Base-by-base conservation (phyloP, 2,329 filamentous ascomycete genomes). In the Raffaelea albimanens region DNA sequence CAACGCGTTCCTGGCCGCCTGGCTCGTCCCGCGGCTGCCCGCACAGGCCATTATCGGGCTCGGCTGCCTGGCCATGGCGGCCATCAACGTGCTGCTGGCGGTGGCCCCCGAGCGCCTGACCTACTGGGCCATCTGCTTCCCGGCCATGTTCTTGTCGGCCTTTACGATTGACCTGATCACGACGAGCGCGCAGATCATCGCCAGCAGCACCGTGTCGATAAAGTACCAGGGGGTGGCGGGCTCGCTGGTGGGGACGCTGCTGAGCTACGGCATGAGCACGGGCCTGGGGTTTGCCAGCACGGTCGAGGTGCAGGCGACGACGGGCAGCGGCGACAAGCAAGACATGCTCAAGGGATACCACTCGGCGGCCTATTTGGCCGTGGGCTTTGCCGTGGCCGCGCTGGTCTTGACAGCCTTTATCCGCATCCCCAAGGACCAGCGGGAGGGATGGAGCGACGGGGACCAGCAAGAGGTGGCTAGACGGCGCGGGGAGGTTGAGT, bases 171-270 rank as follows among this genome's bases (percentile, higher is more conserved):
- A 76, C 50, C 66, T 76, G 2, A 63, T 73, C 4, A 73, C 67
- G 45, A 68, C 70, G 0, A 69, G 69, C 0, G 71, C 70, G 0
- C 71, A 76, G 50, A 71, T 77, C 4, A 73, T 77, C 47, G 69
- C 72, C 0, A 75, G 72, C 46, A 73, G 76, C 47, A 66, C 65
- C 0, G 72, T 77, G 20, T 61, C 55, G 2, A 60, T 63, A 2
- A 62, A 65, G 4, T 64, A 77, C 19, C 72, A 77, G 44, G 74
- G 74, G 0, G 62, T 76, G 3, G 73, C 72, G 0, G 69, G 66
- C 0, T 70, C 65, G 10, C 57, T 78, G 3, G 65, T 77, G 5
- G 71, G 72, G 34, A 57, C 53, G 9, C 50, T 64, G 0, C 59
- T 61, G 21, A 48, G 61, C 2, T 63, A 64, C 11, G 61, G 61